Conservation (phyloP, 176 grass and related monocot species). For the Bromus sterilis region DNA sequence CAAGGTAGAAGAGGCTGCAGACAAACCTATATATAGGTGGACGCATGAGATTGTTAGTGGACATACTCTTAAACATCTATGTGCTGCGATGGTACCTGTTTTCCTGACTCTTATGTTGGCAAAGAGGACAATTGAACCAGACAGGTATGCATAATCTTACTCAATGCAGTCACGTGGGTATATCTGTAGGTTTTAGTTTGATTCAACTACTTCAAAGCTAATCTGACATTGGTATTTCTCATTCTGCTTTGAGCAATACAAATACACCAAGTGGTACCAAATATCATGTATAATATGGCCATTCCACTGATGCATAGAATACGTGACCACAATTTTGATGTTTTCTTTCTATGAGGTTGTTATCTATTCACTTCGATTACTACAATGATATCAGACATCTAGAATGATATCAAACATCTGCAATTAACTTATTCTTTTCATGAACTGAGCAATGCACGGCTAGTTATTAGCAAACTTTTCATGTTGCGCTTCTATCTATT, state of each 20-base stretch:
- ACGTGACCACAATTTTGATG: no score
- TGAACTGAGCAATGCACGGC: not conserved
- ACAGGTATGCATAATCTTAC: constrained; percentile 22
- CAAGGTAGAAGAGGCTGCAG: constrained; percentile 79
- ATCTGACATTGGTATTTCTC: not conserved
- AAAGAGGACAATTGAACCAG: constrained; percentile 73
- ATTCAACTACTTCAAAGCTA: not conserved
- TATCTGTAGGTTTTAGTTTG: not conserved
- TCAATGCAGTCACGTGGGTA: not conserved
- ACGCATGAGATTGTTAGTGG: constrained; percentile 64
- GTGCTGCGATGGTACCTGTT: constrained; percentile 88
- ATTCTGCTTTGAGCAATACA: not conserved
- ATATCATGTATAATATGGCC: not conserved
- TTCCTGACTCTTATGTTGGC: constrained; percentile 89
- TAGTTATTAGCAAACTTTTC: not conserved
- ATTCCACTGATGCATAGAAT: not conserved
- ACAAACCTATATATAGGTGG: constrained; percentile 74
- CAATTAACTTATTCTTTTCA: not conserved
- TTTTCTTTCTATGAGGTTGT: no score
- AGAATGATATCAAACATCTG: no score
- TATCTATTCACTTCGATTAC: no score
- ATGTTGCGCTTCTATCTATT: not conserved
- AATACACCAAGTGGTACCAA: no score
- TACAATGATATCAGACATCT: not conserved
- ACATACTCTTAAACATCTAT: constrained; percentile 87